Base-by-base conservation (phyloP, 768 basidiomycete genomes). In the Mycena vitilis region DNA sequence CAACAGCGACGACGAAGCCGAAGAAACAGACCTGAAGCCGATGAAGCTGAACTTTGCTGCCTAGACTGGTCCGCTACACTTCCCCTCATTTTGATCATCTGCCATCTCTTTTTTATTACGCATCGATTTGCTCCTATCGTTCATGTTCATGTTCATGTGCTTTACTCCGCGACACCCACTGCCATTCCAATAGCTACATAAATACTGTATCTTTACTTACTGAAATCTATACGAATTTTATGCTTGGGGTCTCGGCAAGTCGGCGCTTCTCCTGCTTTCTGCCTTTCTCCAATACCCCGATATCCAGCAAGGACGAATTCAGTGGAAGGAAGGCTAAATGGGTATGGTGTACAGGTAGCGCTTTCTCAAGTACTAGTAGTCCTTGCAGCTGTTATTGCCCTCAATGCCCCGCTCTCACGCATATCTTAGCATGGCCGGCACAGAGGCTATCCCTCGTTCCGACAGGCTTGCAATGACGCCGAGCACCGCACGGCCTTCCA, bases 91-190 rank as follows among this genome's bases (percentile, higher is more conserved):
- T 45, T 65, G 37, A 18, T 48, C 56, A 54, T 37, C 20, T 37
- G 34, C 20, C 56, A 45, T 47, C 55, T 54, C 36, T 55, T 42
- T 55, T 42, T 34, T 20, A 9, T 52, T 63, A 2, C 42, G 52
- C 61, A 55, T 63, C 40, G 64, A 65, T 65, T 47, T 59, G 64
- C 25, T 34, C 16, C 40, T 36, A 34, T 10, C 45, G 25, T 38
- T 54, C 59, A 48, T 47, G 20, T 59, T 18, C 49, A 51, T 48
- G 59, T 60, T 36, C 58, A 62, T 49, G 37, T 63, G 60, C 60
- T 63, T 68, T 42, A 68, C 66, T 68, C 66, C 25, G 61, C 66
- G 66, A 68, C 25, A 1, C 66, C 66, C 42, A 48, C 59, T 66
- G 62, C 54, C 66, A 47, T 36, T 34, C 23, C 10, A 67, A 58